Percentiles rank a stretch among this genome's conserved stretches.
Conservation (phyloP, 805 yeast species). For the Candida tibetensis region DNA sequence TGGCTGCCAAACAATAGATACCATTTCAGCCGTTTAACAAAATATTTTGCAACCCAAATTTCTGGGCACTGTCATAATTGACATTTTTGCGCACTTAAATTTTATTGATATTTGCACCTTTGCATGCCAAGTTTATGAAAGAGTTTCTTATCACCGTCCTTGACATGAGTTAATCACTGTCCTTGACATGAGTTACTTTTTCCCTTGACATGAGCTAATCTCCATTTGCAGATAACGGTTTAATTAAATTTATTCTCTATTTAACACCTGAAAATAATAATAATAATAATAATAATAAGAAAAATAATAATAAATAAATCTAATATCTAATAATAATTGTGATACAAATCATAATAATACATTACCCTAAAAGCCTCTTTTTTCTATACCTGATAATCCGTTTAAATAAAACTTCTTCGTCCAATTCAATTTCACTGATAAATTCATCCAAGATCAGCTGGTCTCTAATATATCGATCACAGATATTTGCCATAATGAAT, state of each 20-base stretch:
- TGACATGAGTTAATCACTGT: not conserved
- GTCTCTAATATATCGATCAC: constrained; percentile 13
- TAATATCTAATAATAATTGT: not conserved
- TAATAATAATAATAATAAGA: too few species aligned
- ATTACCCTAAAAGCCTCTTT: constrained; percentile 3
- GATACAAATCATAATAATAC: constrained; percentile 1
- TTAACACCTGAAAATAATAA: too few species aligned
- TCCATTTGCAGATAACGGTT: too few species aligned
- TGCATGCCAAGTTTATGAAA: not conserved
- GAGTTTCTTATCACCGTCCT: not conserved
- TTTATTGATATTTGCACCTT: too few species aligned
- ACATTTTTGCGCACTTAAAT: too few species aligned
- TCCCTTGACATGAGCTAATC: not conserved
- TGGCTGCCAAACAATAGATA: too few species aligned
- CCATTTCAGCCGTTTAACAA: too few species aligned
- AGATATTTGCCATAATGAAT: constrained; percentile 9
- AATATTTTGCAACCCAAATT: too few species aligned
- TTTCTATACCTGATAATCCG: constrained; percentile 10
- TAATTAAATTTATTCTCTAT: too few species aligned
- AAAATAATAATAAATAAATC: too few species aligned
- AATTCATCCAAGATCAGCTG: constrained; percentile 15
- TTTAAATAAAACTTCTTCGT: constrained; percentile 11
- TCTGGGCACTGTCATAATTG: too few species aligned
- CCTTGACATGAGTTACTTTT: too few species aligned
- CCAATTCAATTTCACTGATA: constrained; percentile 15